phyloP scores from a whole-genome alignment of 2,329 filamentous ascomycete genomes.

The Exophiala bonariae region DNA sequence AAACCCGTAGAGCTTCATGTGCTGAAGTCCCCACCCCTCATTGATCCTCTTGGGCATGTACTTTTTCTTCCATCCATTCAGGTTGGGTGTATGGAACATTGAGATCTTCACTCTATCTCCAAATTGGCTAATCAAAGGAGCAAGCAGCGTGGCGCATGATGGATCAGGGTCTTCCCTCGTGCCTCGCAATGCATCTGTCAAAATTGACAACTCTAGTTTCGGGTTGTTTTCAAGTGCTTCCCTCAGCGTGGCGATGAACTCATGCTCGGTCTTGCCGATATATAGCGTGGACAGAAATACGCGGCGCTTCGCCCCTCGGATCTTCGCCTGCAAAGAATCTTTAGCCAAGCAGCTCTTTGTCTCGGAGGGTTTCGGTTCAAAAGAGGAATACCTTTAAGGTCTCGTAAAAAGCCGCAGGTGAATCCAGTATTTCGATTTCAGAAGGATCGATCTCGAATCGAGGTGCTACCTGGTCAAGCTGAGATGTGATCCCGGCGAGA shows the following conservation, averaged over 20 bases:
- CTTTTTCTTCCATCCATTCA: constrained; percentile 82
- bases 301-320: constrained; percentile 71
- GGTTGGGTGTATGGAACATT: constrained; percentile 97
- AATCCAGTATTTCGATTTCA: constrained; percentile 74
- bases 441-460: constrained; percentile 82
- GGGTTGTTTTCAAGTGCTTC: constrained; percentile 74
- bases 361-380: constrained; percentile 1
- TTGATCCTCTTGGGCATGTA: constrained; percentile 87
- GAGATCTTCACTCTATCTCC: constrained; percentile 82
- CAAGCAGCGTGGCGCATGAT: constrained; percentile 85
- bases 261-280: constrained; percentile 88
- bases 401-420: constrained; percentile 86
- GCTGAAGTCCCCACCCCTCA: constrained; percentile 96
- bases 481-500: constrained; percentile 63
- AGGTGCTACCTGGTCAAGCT: constrained; percentile 88
- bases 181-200: constrained; percentile 87
- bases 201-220: constrained; percentile 76
- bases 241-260: constrained; percentile 77
- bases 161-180: constrained; percentile 85
- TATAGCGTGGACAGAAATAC: constrained; percentile 97
- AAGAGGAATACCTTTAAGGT: constrained; percentile 71
- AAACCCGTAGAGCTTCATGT: constrained; percentile 97
- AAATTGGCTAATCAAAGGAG: constrained; percentile 86
- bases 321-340: constrained; percentile 63
- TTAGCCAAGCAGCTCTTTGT: constrained; percentile 17